These are phyloP conservation scores for Hypoxylon sp. DNA, from an alignment of 2,329 filamentous ascomycete species.

Conservation along the genomic window DNA sequence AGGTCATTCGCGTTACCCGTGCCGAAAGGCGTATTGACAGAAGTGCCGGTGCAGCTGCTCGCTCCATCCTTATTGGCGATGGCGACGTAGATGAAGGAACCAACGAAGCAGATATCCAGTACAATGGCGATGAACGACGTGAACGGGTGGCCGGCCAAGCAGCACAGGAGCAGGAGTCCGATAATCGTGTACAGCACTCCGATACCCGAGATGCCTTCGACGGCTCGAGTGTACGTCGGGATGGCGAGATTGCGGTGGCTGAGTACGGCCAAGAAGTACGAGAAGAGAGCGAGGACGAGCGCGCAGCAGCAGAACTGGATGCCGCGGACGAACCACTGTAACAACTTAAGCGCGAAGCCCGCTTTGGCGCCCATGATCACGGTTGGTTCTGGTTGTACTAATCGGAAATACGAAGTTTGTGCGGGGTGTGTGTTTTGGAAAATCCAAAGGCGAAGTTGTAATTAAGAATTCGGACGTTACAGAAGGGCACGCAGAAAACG, in stretches of 20 bases:
- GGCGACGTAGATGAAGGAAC: slow-evolving; percentile 84
- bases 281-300: slow-evolving; percentile 82
- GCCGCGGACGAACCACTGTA: slow-evolving; percentile 77
- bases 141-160: slow-evolving; percentile 78
- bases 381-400: slow-evolving; percentile 21
- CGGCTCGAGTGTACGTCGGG: slow-evolving; percentile 74
- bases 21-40: slow-evolving; percentile 76
- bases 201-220: slow-evolving; percentile 81
- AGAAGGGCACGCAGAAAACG: slow-evolving; percentile 10
- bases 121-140: slow-evolving; percentile 79
- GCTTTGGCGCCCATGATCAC: slow-evolving; percentile 67
- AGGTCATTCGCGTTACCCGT: slow-evolving; percentile 65
- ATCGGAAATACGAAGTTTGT: slow-evolving; percentile 26
- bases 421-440: slow-evolving; percentile 20
- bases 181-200: slow-evolving; percentile 80
- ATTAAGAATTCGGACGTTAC: slow-evolving; percentile 21
- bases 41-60: slow-evolving; percentile 66
- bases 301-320: slow-evolving; percentile 79
- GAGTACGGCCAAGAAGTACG: slow-evolving; percentile 84
- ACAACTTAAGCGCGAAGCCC: slow-evolving; percentile 73
- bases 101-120: slow-evolving; percentile 81
- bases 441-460: slow-evolving; percentile 10
- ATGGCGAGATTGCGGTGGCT: slow-evolving; percentile 73
- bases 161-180: slow-evolving; percentile 81
- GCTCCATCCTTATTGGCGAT: slow-evolving; percentile 77